A percentile compares a stretch with the other conserved stretches of the same genome.
These are phyloP conservation scores for Coprinopsis marcescibilis DNA, from an alignment of 768 basidiomycete genomes.

Conservation along the genomic window DNA sequence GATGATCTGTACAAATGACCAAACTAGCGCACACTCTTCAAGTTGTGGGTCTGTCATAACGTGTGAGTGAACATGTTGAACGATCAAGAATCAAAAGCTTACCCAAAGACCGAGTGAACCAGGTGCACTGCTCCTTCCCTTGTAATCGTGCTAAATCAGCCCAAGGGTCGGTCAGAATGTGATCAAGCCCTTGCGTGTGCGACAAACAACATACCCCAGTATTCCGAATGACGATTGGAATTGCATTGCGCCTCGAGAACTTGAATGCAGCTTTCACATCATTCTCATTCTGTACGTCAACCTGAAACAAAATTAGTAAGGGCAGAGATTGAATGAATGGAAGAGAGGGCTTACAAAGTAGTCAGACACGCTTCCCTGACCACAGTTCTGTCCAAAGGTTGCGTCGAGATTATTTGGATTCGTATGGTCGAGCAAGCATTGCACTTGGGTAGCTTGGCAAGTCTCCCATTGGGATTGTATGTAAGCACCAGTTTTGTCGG, in stretches of 20 bases:
- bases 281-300: conserved; percentile 33
- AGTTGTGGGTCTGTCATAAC: conserved; percentile 30
- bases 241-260: conserved; percentile 32
- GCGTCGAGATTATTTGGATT: conserved; percentile 23
- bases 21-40: conserved; percentile 18
- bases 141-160: conserved; percentile 43
- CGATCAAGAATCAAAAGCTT: conserved; percentile 8
- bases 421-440: conserved; percentile 42
- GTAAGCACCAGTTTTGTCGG: conserved; percentile 15
- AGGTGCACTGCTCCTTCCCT: conserved; percentile 41
- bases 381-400: conserved; percentile 26
- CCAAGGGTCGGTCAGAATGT: no score
- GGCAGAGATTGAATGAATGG: conserved; percentile 9
- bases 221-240: conserved; percentile 46
- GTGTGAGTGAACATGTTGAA: background rate
- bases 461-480: conserved; percentile 46
- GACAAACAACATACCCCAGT: conserved; percentile 36
- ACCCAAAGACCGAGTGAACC: conserved; percentile 42
- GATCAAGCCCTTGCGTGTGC: background rate
- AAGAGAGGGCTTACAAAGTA: conserved; percentile 26
- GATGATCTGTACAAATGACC: background rate
- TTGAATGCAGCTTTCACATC: conserved; percentile 40
- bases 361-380: conserved; percentile 30
- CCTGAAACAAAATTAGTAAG: conserved; percentile 13
- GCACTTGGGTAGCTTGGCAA: conserved; percentile 40